Conservation (phyloP, 1,284 basidiomycete species). For the Ustilago cynodontis region DNA sequence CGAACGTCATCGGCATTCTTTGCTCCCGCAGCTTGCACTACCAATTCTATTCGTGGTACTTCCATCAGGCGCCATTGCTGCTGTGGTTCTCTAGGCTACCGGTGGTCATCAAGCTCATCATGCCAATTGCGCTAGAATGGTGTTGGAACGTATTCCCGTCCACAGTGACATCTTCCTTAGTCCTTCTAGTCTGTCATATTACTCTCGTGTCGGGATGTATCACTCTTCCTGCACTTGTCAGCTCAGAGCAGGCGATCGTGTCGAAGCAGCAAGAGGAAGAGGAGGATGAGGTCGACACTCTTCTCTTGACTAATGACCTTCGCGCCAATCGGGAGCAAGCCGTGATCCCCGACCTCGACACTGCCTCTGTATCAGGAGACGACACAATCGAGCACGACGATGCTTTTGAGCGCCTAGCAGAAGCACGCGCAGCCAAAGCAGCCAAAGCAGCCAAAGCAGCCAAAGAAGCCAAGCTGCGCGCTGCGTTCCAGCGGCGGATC, state of each 20-base stretch:
- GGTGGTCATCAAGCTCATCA: constrained; percentile 22
- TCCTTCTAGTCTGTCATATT: constrained; percentile 47
- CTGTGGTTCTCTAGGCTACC: constrained; percentile 74
- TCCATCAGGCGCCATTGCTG: constrained; percentile 89
- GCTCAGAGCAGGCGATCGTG: not conserved
- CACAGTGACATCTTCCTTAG: constrained; percentile 44
- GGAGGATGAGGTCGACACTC: constrained; percentile 34
- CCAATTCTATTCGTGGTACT: constrained; percentile 99
- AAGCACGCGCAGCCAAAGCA: constrained; percentile 20
- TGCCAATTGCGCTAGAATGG: constrained; percentile 47
- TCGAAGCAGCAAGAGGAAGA: not conserved
- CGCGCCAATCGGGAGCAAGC: constrained; percentile 2
- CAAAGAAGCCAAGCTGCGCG: constrained; percentile 30
- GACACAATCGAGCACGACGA: constrained; percentile 12
- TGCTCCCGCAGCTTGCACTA: constrained; percentile 97
- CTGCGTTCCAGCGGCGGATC: constrained; percentile 40
- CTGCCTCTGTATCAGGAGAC: not conserved
- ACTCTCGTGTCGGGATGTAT: constrained; percentile 46
- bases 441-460: constrained; percentile 31
- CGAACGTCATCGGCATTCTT: constrained; percentile 89
- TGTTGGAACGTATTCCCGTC: constrained; percentile 64
- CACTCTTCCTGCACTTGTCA: constrained; percentile 17
- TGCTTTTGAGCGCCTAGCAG: constrained; percentile 13
- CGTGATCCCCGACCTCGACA: not conserved
- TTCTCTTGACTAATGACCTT: constrained; percentile 18